A percentile compares a stretch with the other conserved stretches of the same genome.
Evolutionary conservation across 139 green algal genomes (phyloP).

Genomic region (Coccomyxa sp.): DNA sequence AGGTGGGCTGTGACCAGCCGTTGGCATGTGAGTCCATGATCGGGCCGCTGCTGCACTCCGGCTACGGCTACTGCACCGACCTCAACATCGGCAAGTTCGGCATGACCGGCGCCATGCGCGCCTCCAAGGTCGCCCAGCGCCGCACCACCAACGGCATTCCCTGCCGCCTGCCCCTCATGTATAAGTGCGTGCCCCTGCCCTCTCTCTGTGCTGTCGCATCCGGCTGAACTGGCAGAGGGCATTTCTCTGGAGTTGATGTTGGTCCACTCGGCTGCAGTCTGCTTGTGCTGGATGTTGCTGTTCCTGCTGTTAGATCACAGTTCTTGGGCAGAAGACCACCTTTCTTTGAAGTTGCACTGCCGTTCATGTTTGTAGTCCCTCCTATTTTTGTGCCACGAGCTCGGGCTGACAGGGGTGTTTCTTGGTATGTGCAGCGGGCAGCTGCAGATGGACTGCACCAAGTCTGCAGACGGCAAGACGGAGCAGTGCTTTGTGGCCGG

Average conservation of each 20-base stretch:
- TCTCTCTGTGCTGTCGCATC: neutral
- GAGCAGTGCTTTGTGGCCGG: neutral
- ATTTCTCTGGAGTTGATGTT: too few relatives aligned
- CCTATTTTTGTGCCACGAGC: too few relatives aligned
- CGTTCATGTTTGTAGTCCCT: too few relatives aligned
- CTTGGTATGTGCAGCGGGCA: neutral
- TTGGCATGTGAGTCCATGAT: neutral
- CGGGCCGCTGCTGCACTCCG: neutral
- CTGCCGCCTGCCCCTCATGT: conserved; percentile 4
- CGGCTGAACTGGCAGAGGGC: too few relatives aligned
- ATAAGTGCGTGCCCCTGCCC: neutral
- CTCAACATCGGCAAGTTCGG: neutral
- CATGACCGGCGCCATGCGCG: conserved; percentile 1
- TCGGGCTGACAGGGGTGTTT: neutral
- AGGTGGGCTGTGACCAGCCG: neutral
- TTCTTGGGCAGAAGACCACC: too few relatives aligned
- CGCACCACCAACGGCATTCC: neutral
- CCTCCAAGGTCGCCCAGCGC: neutral
- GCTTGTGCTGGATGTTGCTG: too few relatives aligned
- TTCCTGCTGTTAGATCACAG: too few relatives aligned
- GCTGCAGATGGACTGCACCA: neutral
- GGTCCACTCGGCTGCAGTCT: too few relatives aligned
- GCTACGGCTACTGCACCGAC: conserved; percentile 9
- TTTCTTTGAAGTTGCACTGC: too few relatives aligned
- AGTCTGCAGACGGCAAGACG: neutral